Percentiles rank a stretch among this genome's conserved stretches.
Evolutionary conservation across 352 stramenopile genomes (phyloP).

Genomic region (Pythium phragmiticola): DNA sequence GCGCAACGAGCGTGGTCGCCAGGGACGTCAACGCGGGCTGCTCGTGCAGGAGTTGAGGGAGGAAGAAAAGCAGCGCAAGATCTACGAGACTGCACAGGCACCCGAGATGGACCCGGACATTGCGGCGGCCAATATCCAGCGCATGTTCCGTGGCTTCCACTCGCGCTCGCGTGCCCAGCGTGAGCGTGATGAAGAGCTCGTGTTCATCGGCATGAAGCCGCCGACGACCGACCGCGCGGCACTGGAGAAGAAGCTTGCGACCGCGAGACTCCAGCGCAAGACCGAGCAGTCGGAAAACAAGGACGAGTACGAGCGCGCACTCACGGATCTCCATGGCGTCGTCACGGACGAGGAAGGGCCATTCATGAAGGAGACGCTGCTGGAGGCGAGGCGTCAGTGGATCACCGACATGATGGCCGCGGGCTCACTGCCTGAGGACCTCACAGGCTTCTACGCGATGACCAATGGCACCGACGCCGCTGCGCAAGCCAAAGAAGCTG

Average conservation of each 20-base stretch:
- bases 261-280: slow-evolving; percentile 83
- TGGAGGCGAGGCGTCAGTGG: slow-evolving; percentile 91
- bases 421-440: slow-evolving; percentile 86
- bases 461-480: slow-evolving; percentile 39
- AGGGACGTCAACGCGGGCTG: slow-evolving; percentile 83
- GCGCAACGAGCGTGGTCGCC: slow-evolving; percentile 87
- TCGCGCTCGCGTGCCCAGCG: slow-evolving; percentile 56
- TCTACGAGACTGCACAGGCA: slow-evolving; percentile 70
- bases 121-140: slow-evolving; percentile 89
- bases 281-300: slow-evolving; percentile 91
- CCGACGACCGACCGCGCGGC: slow-evolving; percentile 48
- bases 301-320: slow-evolving; percentile 88
- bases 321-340: slow-evolving; percentile 84
- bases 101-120: slow-evolving; percentile 89
- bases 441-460: slow-evolving; percentile 84
- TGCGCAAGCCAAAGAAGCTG: slow-evolving; percentile 61
- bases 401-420: slow-evolving; percentile 91
- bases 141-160: slow-evolving; percentile 86
- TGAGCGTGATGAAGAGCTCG: slow-evolving; percentile 80
- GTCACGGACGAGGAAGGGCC: slow-evolving; percentile 88
- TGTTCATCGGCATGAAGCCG: slow-evolving; percentile 94
- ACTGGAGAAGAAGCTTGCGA: slow-evolving; percentile 73
- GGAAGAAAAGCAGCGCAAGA: slow-evolving; percentile 77
- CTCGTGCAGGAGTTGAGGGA: slow-evolving; percentile 84
- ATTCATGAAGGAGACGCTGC: slow-evolving; percentile 90